Evolutionary conservation across 768 basidiomycete genomes (phyloP), one percentile per base, ranked within the genome.

Genomic region (Erythrobasidium yunnanense): DNA sequence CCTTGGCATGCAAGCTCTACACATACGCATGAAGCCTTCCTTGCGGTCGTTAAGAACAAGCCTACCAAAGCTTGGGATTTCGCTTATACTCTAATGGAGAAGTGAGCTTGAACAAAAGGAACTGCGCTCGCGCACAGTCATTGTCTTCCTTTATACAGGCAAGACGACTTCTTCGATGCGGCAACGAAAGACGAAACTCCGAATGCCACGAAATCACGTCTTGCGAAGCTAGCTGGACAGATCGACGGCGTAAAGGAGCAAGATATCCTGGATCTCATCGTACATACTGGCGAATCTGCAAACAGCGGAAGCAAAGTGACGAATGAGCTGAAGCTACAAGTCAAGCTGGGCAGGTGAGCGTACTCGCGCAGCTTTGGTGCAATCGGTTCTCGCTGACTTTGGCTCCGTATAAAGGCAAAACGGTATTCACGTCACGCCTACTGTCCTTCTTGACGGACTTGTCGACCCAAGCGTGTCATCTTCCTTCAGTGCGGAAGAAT

Each of bases 361-460:
- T 42, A n/a, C 38, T 42, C 38, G n/a, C n/a, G 38, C 38, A 42
- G 38, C 38, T 42, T 11, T 11, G 38, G 11, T 42, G n/a, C n/a
- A 42, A 42, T 42, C 38, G 38, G 38, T 11, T 42, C n/a, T 42
- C 11, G 11, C 38, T n/a, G 38, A 11, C 30, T 4, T 8, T 8
- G 29, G 50, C 15, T 4, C 17, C 5, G 23, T 6, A 45, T 20
- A 6, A 17, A 80, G 92, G 68, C 91, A 95, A 78, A 95, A 96
- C 68, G 81, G 87, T 1, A 83, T 95, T 42, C 92, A 96, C 70
- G 88, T 93, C 51, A 91, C 90, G 1, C 89, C 90, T 2, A 87
- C 89, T 42, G 82, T 80, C 1, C 77, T 88, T 1, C 87, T 84
- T 83, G 85, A 90, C 70, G 87, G 66, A 3, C 54, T 63, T 20